Percentiles rank a stretch among this genome's conserved stretches.
Conservation (phyloP, 208 protist species). For the Trypanosoma grayi region DNA sequence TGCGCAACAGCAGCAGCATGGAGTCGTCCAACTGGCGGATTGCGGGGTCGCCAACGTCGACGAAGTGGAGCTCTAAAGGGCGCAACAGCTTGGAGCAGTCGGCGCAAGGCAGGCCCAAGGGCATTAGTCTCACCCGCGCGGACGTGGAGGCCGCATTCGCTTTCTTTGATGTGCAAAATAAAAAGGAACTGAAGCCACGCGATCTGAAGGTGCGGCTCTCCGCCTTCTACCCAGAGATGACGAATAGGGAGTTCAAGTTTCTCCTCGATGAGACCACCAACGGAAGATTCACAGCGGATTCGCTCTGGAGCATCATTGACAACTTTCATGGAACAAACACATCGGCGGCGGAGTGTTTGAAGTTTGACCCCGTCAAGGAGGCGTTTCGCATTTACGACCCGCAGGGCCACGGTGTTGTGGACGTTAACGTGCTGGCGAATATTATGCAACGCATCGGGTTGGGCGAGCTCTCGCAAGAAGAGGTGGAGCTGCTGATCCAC, state of each 20-base stretch:
- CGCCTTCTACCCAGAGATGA: conserved; percentile 92
- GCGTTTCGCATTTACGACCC: conserved; percentile 93
- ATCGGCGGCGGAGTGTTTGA: conserved; percentile 7
- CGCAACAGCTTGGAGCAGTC: neutral
- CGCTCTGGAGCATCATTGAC: conserved; percentile 87
- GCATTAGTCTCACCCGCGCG: conserved; percentile 47
- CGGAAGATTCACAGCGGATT: conserved; percentile 71
- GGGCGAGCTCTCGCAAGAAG: conserved; percentile 79
- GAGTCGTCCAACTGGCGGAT: neutral
- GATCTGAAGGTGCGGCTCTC: conserved; percentile 87
- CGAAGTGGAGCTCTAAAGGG: neutral
- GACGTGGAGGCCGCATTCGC: conserved; percentile 91
- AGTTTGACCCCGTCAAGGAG: conserved; percentile 81
- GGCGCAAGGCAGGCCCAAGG: neutral
- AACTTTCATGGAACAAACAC: conserved; percentile 42
- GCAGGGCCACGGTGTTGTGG: conserved; percentile 67
- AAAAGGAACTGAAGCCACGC: conserved; percentile 73
- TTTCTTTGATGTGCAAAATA: conserved; percentile 89
- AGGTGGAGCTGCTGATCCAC: conserved; percentile 81
- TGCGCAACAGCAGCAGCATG: neutral
- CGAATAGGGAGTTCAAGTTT: conserved; percentile 92
- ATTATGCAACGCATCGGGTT: conserved; percentile 90
- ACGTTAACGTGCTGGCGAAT: conserved; percentile 64
- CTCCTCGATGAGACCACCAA: conserved; percentile 74
- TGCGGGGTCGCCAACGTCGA: neutral